A percentile compares a stretch with the other conserved stretches of the same genome.
These are phyloP conservation scores for Fusarium concolor DNA, from an alignment of 2,329 filamentous ascomycete genomes.

Conservation along the genomic window DNA sequence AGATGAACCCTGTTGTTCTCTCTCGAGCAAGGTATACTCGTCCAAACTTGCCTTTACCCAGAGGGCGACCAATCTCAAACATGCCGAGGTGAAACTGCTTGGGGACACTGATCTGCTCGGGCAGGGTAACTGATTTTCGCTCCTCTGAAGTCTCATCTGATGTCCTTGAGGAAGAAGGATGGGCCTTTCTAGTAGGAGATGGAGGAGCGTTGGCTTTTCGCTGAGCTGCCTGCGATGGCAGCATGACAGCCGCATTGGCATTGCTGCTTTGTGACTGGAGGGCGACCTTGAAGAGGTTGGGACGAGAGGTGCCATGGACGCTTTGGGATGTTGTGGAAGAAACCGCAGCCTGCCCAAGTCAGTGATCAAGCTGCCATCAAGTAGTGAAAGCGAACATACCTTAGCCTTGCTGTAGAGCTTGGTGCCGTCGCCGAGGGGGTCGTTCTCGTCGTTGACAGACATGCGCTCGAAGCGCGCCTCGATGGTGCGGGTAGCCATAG, in stretches of 20 bases:
- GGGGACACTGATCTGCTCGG: slow-evolving; percentile 67
- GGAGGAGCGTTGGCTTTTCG: slow-evolving; percentile 57
- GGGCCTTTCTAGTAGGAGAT: slow-evolving; percentile 66
- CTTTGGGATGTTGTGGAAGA: slow-evolving; percentile 55
- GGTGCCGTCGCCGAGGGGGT: slow-evolving; percentile 64
- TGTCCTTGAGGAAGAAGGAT: slow-evolving; percentile 55
- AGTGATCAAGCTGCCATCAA: slow-evolving; percentile 36
- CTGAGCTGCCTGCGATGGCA: slow-evolving; percentile 75
- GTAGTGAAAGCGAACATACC: slow-evolving; percentile 60
- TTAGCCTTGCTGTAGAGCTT: slow-evolving; percentile 78
- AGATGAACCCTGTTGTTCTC: slow-evolving; percentile 81
- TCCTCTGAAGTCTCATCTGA: slow-evolving; percentile 65
- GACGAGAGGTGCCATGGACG: slow-evolving; percentile 69
- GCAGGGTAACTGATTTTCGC: slow-evolving; percentile 63
- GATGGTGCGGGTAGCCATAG: slow-evolving; percentile 80
- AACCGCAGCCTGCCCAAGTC: slow-evolving; percentile 53
- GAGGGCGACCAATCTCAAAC: slow-evolving; percentile 90
- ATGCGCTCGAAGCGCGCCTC: slow-evolving; percentile 92
- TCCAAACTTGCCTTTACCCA: slow-evolving; percentile 90
- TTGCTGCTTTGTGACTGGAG: slow-evolving; percentile 82
- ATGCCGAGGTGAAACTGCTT: slow-evolving; percentile 88
- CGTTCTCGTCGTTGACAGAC: slow-evolving; percentile 90
- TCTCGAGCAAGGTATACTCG: slow-evolving; percentile 87
- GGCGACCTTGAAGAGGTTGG: slow-evolving; percentile 87
- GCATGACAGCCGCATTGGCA: slow-evolving; percentile 72